Evolutionary conservation across 345 rosid genomes (phyloP).

Genomic region (Syzygium oleosum): DNA sequence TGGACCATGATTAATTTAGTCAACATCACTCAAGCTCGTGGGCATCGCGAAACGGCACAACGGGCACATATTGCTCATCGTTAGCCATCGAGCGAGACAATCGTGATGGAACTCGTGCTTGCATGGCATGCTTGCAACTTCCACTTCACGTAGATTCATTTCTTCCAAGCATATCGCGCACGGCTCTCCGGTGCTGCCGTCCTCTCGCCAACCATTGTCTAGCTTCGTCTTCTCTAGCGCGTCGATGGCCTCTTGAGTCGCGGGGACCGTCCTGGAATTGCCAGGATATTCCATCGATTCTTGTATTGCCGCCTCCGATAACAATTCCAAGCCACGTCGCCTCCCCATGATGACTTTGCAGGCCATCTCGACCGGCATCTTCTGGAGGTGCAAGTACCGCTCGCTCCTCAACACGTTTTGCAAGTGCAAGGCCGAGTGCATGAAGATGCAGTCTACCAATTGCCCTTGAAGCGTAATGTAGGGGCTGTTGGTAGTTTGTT

Average conservation of each 20-base stretch:
- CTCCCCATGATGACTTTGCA: neutral
- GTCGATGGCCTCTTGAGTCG: neutral
- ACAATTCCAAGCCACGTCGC: neutral
- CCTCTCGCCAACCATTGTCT: neutral
- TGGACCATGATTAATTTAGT: neutral
- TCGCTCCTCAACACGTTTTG: no score
- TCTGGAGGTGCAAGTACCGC: no score
- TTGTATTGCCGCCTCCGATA: neutral
- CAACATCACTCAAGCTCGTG: neutral
- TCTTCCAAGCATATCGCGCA: neutral
- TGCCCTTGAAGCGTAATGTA: no score
- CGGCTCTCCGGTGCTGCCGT: neutral
- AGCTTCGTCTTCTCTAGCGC: neutral
- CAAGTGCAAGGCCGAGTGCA: no score
- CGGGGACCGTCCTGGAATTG: neutral
- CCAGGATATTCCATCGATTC: neutral
- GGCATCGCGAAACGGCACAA: neutral
- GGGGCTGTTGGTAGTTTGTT: no score
- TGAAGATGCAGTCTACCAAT: no score
- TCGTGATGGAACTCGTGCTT: neutral
- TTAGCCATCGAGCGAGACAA: neutral
- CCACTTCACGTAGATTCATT: neutral
- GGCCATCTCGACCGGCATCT: neutral
- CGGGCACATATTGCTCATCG: neutral
- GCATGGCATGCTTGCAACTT: neutral